A percentile compares a stretch with the other conserved stretches of the same genome.
Evolutionary conservation across 768 basidiomycete species (phyloP).

Genomic region (Boletellus sp.): DNA sequence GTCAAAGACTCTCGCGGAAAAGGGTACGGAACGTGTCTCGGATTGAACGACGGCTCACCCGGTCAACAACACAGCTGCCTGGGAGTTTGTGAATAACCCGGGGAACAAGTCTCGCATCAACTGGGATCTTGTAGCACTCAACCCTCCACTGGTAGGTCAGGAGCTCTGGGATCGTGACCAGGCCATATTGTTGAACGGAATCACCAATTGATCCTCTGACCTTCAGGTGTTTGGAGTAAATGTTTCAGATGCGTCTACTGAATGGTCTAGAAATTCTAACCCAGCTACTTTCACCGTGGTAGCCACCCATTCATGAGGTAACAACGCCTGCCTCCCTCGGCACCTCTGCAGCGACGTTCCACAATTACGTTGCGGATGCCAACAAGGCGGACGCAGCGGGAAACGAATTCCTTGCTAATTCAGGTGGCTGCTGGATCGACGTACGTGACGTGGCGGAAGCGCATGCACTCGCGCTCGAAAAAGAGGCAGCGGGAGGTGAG

Average conservation of each 20-base stretch:
- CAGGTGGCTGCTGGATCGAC: conserved; percentile 41
- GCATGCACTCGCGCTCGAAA: conserved; percentile 50
- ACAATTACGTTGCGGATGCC: conserved; percentile 29
- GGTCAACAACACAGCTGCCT: conserved; percentile 37
- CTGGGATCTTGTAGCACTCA: conserved; percentile 39
- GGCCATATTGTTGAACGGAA: background rate
- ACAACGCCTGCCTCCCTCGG: conserved; percentile 35
- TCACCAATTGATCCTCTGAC: background rate
- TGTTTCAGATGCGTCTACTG: background rate
- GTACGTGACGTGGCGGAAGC: conserved; percentile 55
- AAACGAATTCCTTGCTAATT: conserved; percentile 22
- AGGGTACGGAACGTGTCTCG: conserved; percentile 29
- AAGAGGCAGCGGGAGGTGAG: conserved; percentile 50
- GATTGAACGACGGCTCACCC: background rate
- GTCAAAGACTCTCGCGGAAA: conserved; percentile 65
- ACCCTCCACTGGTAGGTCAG: conserved; percentile 38
- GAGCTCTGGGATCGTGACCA: background rate
- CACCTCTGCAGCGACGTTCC: conserved; percentile 36
- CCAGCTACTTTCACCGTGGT: background rate
- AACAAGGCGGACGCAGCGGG: conserved; percentile 19
- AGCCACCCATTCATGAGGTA: conserved; percentile 46
- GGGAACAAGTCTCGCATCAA: conserved; percentile 30
- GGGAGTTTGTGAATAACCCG: conserved; percentile 37
- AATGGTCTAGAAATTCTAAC: background rate
- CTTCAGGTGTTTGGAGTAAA: conserved; percentile 30